Base-by-base conservation (phyloP, 75 land plant species). In the Cryptomeria japonica region DNA sequence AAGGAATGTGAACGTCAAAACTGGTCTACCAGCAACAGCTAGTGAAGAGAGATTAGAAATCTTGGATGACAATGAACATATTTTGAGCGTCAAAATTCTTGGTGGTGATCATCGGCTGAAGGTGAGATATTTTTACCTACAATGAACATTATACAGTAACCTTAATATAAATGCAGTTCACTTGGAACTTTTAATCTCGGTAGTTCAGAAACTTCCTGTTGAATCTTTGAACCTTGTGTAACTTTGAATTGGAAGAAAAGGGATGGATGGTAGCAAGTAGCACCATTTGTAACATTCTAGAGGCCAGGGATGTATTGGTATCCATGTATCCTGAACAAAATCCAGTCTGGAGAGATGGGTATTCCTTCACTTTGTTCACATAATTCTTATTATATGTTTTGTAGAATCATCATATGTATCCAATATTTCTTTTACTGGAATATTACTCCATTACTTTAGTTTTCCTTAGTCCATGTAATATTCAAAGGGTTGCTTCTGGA, bases 11-110 rank as follows among this genome's bases (percentile, higher is more conserved):
- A 91, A 92, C 87, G 95, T 95, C 15, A 91, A 90, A 75, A 91
- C 96, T 0, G 96, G 96, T 34, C 90, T 95, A 31, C 96, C 96
- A 5, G 96, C 95, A 3, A 93, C 95, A 16, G 94, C 95, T 11
- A 94, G 95, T 88, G 90, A 90, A 14, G 96, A 95, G 86, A 88
- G 94, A 46, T 77, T 95, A 84, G 96, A 95, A 82, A 89, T 83
- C 34, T 90, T 95, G 61, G 96, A 95, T 80, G 96, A 95, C 58
- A 88, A 92, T 18, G 90, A 91, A 56, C 96, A 93, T 86, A 87
- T 93, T 22, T 90, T 95, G 44, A 92, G 92, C 78, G 87, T 95
- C 78, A 89, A 87, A 55, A 93, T 95, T 8, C 90, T 95, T 89
- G 96, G 96, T 0, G 86, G 86, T 1, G 86, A 85, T 85, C 86